Base-by-base conservation (phyloP, 1,284 basidiomycete genomes). In the Pseudozyma tsukubaensis region DNA sequence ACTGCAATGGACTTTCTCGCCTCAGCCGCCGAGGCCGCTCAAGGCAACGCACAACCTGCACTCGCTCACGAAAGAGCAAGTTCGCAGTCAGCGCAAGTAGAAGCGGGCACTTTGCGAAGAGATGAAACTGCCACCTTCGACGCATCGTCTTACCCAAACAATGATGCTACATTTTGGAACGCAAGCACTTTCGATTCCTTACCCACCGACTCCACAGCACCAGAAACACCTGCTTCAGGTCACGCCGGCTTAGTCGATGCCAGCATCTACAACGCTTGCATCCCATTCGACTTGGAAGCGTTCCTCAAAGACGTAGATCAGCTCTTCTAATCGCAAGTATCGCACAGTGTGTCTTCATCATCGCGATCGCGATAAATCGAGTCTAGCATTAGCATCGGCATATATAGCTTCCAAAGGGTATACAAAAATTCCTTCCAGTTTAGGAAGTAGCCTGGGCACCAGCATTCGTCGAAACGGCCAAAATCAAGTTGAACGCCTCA, bases 401-500 rank as follows among this genome's bases (percentile, higher is more conserved):
- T 29, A 29, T 6, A 29, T 29, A 51, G 18, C 10, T 40, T 51
- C 36, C 36, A 48, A 9, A 21, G 36, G 53, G 53, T 47, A 56
- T 47, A 39, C 24, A 24, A 12, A 47, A 21, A 12, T 43, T 6
- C 50, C n/a, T 51, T 16, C 52, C 10, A 1, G 0, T 36, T 13
- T 18, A 39, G 9, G 19, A 16, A 42, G 0, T 14, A 5, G 58
- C 54, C 47, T 58, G 58, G 16, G 51, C 59, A 24, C 66, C 66
- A 29, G 60, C 65, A 50, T 79, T 71, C 2, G 78, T 72, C 4
- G 78, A 76, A 0, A 82, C 71, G 11, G 82, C 79, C 6, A 83
- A 50, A 11, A 83, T 67, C 40, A 84, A 59, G 35, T 84, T 84
- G 55, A 84, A 84, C 0, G 79, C 78, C 42, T 84, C 80, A 50